Conservation (phyloP, 495 filamentous ascomycete species). For the Echria macrotheca region DNA sequence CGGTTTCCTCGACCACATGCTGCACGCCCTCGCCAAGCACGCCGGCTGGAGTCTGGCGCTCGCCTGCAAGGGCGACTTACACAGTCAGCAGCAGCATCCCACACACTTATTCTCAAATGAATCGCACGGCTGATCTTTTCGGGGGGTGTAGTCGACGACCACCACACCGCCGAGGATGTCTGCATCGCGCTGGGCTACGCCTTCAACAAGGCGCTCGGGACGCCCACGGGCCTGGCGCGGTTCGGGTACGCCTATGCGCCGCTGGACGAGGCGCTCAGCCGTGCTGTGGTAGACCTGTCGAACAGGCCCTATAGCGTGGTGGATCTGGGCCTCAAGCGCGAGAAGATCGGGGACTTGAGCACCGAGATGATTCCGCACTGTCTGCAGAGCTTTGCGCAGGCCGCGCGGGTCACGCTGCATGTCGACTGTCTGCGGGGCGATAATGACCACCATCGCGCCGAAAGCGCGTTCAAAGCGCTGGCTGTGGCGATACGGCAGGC, state of each 20-base stretch:
- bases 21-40: constrained; percentile 94
- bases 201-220: constrained; percentile 71
- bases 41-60: constrained; percentile 84
- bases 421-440: constrained; percentile 81
- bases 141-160: constrained; percentile 93
- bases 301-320: constrained; percentile 82
- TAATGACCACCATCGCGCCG: constrained; percentile 95
- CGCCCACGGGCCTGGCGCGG: constrained; percentile 72
- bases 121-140: too few relatives aligned
- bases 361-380: constrained; percentile 98
- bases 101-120: too few relatives aligned
- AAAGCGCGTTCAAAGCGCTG: constrained; percentile 96
- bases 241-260: constrained; percentile 90
- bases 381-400: constrained; percentile 86
- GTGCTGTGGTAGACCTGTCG: constrained; percentile 91
- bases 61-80: constrained; percentile 77
- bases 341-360: constrained; percentile 90
- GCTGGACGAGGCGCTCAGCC: constrained; percentile 89
- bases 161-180: constrained; percentile 95
- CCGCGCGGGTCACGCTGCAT: constrained; percentile 85
- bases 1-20: constrained; percentile 98
- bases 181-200: constrained; percentile 85
- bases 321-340: constrained; percentile 72
- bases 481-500: constrained; percentile 78
- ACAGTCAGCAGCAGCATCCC: constrained; percentile 55